These are phyloP conservation scores for Arthroderma uncinatum DNA, from an alignment of 2,329 filamentous ascomycete genomes.

Conservation along the genomic window DNA sequence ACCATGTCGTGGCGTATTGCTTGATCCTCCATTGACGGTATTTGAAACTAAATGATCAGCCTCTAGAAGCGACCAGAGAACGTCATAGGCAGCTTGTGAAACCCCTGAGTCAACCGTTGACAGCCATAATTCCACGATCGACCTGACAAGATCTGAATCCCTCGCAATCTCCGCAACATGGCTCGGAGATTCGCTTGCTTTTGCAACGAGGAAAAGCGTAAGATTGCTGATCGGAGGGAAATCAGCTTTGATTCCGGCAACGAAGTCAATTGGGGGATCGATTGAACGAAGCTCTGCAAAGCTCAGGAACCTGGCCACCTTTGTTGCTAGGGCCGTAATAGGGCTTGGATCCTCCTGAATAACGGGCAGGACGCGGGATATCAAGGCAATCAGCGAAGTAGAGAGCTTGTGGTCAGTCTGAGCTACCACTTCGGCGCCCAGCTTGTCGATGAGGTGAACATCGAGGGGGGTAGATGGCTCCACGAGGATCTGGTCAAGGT, in stretches of 20 bases:
- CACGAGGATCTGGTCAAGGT: slow-evolving; percentile 36
- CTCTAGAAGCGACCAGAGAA: slow-evolving; percentile 43
- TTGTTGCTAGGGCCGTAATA: slow-evolving; percentile 42
- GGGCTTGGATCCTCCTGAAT: slow-evolving; percentile 49
- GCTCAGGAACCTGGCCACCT: slow-evolving; percentile 39
- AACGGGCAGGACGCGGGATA: slow-evolving; percentile 41
- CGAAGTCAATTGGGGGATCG: slow-evolving; percentile 42
- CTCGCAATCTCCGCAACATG: slow-evolving; percentile 50
- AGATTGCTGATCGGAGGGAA: slow-evolving; percentile 46
- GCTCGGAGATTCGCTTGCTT: slow-evolving; percentile 41
- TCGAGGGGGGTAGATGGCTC: slow-evolving; percentile 39
- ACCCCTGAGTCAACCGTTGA: slow-evolving; percentile 45
- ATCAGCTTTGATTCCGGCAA: slow-evolving; percentile 42
- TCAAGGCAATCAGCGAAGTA: slow-evolving; percentile 33
- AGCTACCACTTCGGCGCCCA: slow-evolving; percentile 36
- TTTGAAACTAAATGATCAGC: slow-evolving; percentile 32
- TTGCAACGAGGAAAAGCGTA: slow-evolving; percentile 45
- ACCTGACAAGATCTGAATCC: slow-evolving; percentile 43
- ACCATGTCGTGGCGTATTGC: slow-evolving; percentile 31
- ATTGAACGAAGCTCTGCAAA: slow-evolving; percentile 41
- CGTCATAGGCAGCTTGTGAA: slow-evolving; percentile 42
- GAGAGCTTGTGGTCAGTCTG: slow-evolving; percentile 28
- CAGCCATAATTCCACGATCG: slow-evolving; percentile 49
- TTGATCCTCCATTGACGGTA: slow-evolving; percentile 15
- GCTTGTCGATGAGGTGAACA: slow-evolving; percentile 39